phyloP scores from a whole-genome alignment of 495 filamentous ascomycete genomes.

The Bombardia bombarda region DNA sequence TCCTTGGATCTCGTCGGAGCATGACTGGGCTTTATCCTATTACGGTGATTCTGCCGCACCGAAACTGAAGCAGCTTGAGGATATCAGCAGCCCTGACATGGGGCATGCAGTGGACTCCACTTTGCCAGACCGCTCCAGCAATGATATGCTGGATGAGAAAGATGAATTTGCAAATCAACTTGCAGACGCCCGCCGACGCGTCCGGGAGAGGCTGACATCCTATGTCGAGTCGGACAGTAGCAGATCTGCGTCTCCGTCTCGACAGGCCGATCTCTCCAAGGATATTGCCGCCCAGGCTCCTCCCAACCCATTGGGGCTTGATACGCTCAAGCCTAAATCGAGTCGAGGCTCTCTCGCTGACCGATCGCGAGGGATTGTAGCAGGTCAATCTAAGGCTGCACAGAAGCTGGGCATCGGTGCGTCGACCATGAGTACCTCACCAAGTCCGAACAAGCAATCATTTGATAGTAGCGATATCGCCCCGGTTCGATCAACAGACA shows the following conservation, averaged over 20 bases:
- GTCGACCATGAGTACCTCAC: slow-evolving; percentile 43
- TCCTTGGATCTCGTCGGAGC: slow-evolving; percentile 46
- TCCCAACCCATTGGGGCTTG: slow-evolving; percentile 57
- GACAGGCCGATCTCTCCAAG: slow-evolving; percentile 27
- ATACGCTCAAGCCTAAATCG: slow-evolving; percentile 59
- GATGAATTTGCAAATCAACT: slow-evolving; percentile 78
- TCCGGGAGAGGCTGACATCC: slow-evolving; percentile 72
- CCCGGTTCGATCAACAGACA: no score
- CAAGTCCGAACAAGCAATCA: slow-evolving; percentile 31
- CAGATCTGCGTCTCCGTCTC: slow-evolving; percentile 47
- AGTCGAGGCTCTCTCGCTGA: slow-evolving; percentile 53
- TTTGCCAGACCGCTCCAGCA: slow-evolving; percentile 24
- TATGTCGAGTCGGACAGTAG: slow-evolving; percentile 57
- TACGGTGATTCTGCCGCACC: slow-evolving; percentile 20
- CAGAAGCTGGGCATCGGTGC: slow-evolving; percentile 64
- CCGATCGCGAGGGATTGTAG: slow-evolving; percentile 24
- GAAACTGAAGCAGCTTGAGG: no score
- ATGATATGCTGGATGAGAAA: slow-evolving; percentile 42
- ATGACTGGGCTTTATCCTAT: slow-evolving; percentile 35
- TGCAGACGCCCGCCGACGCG: slow-evolving; percentile 63
- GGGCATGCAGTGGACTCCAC: slow-evolving; percentile 4
- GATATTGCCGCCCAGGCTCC: slow-evolving; percentile 34
- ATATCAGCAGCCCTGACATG: no score
- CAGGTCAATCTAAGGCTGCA: slow-evolving; percentile 51
- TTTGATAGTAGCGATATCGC: no score